Evolutionary conservation across 2,329 filamentous ascomycete genomes (phyloP), one percentile per base, ranked within the genome.

Genomic region (Colletotrichum tanaceti): DNA sequence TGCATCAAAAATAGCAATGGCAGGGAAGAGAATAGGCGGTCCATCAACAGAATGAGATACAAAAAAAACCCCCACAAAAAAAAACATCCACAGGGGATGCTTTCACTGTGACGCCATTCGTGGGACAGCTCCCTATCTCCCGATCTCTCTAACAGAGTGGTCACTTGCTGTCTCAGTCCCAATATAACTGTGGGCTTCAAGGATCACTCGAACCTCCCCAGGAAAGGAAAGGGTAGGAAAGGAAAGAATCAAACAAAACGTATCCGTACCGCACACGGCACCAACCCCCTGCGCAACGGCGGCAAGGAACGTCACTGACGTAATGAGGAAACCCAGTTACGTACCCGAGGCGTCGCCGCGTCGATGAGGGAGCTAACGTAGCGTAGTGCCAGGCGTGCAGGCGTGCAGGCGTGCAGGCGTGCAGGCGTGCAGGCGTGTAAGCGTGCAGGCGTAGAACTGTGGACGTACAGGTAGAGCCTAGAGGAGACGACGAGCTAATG

Each of bases 291-390:
- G 54, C 49, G n/a, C 41, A 63, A 65, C n/a, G n/a, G n/a, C 44
- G 55, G n/a, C 32, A 43, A 60, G 55, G 44, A 59, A 65, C 22
- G 46, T 53, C 35, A 38, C 44, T 65, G 44, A 65, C 62, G 62
- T 65, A 65, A 63, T 57, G 44, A 41, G 54, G 9, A 38, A 49
- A 43, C 24, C 32, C 20, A 35, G 49, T 43, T 58, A 61, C 66
- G 50, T 58, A 69, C 58, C 52, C n/a, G 28, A 32, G 28, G 28
- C 28, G 28, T 32, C 22, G 63, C 38, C 63, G 66, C 66, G 66
- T 65, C 63, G 54, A 50, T 13, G 35, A 52, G 28, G 55, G 13
- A 67, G 63, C 50, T 62, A 67, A 59, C 22, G 61, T 49, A 38
- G 41, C 39, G 46, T 32, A 32, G 28, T 32, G 28, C 28, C 20